Percentiles rank a stretch among this genome's conserved stretches.
phyloP scores from a whole-genome alignment of 345 rosid genomes.

The Turritis glabra region DNA sequence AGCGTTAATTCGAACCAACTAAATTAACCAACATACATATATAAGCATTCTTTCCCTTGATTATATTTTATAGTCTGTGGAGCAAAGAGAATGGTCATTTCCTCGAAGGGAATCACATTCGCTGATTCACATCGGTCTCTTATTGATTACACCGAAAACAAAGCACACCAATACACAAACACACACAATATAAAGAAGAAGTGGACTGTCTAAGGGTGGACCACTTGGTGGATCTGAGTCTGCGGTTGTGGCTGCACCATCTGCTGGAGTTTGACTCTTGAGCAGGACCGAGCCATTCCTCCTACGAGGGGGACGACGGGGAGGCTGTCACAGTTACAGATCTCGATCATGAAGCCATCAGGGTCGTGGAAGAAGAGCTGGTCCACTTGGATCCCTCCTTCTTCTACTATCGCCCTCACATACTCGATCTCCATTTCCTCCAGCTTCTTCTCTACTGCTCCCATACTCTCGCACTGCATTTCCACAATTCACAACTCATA shows the following conservation, averaged over 20 bases:
- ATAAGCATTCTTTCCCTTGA: background rate
- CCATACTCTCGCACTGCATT: conserved; percentile 70
- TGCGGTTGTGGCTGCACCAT: conserved; percentile 23
- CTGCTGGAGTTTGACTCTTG: conserved; percentile 38
- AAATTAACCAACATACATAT: background rate
- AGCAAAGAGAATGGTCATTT: conserved; percentile 19
- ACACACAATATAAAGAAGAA: background rate
- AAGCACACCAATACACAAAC: conserved; percentile 13
- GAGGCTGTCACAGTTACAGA: conserved; percentile 71
- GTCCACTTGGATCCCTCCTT: conserved; percentile 69
- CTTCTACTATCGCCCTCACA: conserved; percentile 56
- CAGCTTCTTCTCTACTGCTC: conserved; percentile 61
- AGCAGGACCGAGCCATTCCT: conserved; percentile 45
- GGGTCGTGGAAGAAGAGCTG: conserved; percentile 85
- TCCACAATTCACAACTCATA: background rate
- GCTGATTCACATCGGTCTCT: conserved; percentile 18
- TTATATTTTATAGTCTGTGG: background rate
- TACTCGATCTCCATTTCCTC: conserved; percentile 59
- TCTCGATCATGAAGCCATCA: conserved; percentile 83
- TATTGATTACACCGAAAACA: conserved; percentile 21
- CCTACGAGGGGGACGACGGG: conserved; percentile 64
- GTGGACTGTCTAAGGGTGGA: conserved; percentile 12
- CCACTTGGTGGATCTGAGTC: conserved; percentile 8
- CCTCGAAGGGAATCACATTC: conserved; percentile 25
- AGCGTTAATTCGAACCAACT: background rate